Percentiles rank a stretch among this genome's conserved stretches.
These are phyloP conservation scores for Pittosporum tobira DNA, from an alignment of 129 eudicot genomes.

Conservation along the genomic window DNA sequence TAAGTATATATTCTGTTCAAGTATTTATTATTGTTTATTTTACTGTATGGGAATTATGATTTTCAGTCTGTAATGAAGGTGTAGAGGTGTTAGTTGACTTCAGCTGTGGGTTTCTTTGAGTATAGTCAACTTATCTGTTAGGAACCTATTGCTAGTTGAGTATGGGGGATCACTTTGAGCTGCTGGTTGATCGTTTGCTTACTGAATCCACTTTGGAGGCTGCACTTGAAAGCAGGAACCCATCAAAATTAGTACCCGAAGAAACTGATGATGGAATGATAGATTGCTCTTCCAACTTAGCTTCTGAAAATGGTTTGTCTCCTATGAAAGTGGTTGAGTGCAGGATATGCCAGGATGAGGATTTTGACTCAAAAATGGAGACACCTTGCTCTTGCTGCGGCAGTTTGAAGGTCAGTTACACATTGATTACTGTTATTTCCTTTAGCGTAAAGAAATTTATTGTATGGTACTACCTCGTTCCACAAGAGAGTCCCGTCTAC, in stretches of 20 bases:
- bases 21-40: too few relatives aligned
- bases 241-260: slow-evolving; percentile 17
- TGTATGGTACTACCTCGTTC: too few relatives aligned
- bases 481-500: too few relatives aligned
- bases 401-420: slow-evolving; percentile 68
- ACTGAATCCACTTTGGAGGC: slow-evolving; percentile 92
- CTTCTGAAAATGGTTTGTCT: slow-evolving; percentile 28
- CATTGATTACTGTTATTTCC: not conserved
- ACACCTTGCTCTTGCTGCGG: slow-evolving; percentile 95
- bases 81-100: not conserved
- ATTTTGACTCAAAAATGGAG: slow-evolving; percentile 73
- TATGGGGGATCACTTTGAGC: slow-evolving; percentile 95
- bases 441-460: too few relatives aligned
- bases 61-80: slow-evolving; percentile 4
- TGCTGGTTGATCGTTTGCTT: slow-evolving; percentile 89
- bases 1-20: too few relatives aligned
- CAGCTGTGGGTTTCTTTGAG: slow-evolving; percentile 6
- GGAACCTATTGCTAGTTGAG: slow-evolving; percentile 12
- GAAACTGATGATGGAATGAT: slow-evolving; percentile 28
- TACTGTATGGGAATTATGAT: not conserved
- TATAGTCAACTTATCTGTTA: not conserved
- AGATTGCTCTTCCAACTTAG: slow-evolving; percentile 29
- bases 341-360: slow-evolving; percentile 96
- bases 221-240: slow-evolving; percentile 79
- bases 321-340: slow-evolving; percentile 81